Evolutionary conservation across 306 rosid species (phyloP).

Genomic region (Begonia loranthoides): DNA sequence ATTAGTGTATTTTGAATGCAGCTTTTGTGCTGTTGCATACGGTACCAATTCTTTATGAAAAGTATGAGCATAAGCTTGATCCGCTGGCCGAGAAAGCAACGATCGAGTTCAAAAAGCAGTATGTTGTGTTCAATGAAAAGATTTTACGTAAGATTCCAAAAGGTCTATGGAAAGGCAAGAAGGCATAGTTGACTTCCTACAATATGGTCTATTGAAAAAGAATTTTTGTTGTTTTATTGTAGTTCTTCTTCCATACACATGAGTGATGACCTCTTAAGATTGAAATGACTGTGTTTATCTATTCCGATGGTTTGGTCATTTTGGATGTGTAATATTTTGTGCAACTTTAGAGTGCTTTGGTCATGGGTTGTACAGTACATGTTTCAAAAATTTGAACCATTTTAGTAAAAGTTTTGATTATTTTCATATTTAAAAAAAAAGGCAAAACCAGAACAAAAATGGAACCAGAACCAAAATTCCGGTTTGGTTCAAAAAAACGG

Average conservation of each 20-base stretch:
- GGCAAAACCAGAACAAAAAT: too few relatives aligned
- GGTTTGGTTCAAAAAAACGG: too few relatives aligned
- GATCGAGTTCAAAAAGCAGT: constrained; percentile 58
- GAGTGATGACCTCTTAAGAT: neutral
- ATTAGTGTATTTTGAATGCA: constrained; percentile 23
- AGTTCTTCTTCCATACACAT: neutral
- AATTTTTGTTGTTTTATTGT: neutral
- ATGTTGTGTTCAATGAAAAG: constrained; percentile 75
- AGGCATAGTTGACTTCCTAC: constrained; percentile 8
- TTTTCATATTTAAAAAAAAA: too few relatives aligned
- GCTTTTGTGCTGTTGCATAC: constrained; percentile 71
- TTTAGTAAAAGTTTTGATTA: too few relatives aligned
- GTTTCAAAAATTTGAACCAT: too few relatives aligned
- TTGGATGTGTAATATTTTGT: neutral
- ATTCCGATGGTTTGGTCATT: too few relatives aligned
- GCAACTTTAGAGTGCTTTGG: too few relatives aligned
- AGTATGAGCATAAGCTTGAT: constrained; percentile 66
- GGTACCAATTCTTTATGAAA: constrained; percentile 77
- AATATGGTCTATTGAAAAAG: neutral
- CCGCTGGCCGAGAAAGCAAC: constrained; percentile 64
- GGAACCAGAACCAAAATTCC: too few relatives aligned
- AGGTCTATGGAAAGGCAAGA: constrained; percentile 53
- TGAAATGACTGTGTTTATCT: neutral
- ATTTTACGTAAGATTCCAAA: constrained; percentile 74
- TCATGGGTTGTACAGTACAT: too few relatives aligned